Percentiles rank a stretch among this genome's conserved stretches.
phyloP scores from a whole-genome alignment of 2,329 filamentous ascomycete genomes.

The Elsinoe ampelina region DNA sequence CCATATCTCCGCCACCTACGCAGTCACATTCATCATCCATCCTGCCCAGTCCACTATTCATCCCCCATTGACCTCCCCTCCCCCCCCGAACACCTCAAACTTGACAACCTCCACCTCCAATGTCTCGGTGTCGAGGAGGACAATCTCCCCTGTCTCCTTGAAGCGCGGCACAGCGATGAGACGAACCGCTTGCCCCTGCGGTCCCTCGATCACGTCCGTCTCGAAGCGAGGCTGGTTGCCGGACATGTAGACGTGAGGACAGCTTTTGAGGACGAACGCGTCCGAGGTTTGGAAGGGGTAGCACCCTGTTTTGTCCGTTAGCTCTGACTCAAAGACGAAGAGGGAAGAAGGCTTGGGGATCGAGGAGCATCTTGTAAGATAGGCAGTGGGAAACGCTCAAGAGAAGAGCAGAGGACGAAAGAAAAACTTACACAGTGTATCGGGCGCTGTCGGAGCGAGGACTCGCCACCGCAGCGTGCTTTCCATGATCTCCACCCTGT shows the following conservation, averaged over 20 bases:
- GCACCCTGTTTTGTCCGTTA: slow-evolving; percentile 55
- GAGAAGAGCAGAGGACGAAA: too few relatives aligned
- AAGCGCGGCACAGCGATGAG: slow-evolving; percentile 81
- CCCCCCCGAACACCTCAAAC: slow-evolving; percentile 34
- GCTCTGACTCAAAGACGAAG: too few relatives aligned
- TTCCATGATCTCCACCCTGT: slow-evolving; percentile 83
- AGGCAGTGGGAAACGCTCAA: too few relatives aligned
- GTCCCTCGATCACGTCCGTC: slow-evolving; percentile 48
- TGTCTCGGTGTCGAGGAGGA: slow-evolving; percentile 78
- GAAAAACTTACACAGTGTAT: slow-evolving; percentile 70
- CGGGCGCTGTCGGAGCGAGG: slow-evolving; percentile 84
- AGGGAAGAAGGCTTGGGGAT: too few relatives aligned
- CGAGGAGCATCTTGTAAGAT: too few relatives aligned
- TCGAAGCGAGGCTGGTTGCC: slow-evolving; percentile 50
- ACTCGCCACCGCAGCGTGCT: slow-evolving; percentile 87
- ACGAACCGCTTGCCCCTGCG: slow-evolving; percentile 57
- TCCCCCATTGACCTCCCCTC: not conserved
- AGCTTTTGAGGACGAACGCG: slow-evolving; percentile 74
- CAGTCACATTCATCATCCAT: too few relatives aligned
- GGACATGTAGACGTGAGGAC: slow-evolving; percentile 85
- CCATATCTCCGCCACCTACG: too few relatives aligned
- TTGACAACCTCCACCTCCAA: slow-evolving; percentile 66
- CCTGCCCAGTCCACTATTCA: not conserved
- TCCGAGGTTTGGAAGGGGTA: slow-evolving; percentile 95
- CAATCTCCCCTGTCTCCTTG: slow-evolving; percentile 63